Evolutionary conservation across 495 filamentous ascomycete genomes (phyloP), one percentile per base, ranked within the genome.

Genomic region (Penicillium lagena): DNA sequence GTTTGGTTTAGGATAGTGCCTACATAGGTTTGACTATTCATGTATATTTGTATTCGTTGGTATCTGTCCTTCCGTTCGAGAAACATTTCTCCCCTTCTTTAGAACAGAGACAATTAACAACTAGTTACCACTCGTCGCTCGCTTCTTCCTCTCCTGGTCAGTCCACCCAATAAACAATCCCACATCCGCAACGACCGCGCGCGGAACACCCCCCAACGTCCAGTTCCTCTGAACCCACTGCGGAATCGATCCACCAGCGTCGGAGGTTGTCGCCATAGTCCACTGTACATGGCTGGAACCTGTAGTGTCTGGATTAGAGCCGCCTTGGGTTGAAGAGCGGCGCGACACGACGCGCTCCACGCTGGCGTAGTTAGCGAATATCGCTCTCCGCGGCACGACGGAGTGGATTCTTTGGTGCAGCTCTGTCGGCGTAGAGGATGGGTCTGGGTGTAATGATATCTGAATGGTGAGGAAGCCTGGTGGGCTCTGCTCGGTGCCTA

Each of bases 181-280:
- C 14, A 89, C 86, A 67, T 89, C 86, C 50, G 83, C 83, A 28
- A 80, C 78, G 43, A 90, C 77, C 33, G 78, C 75, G 9, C 71
- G 72, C 2, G 82, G 79, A 27, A 87, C 75, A 11, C 77, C 82
- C 39, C 77, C 58, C 49, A 82, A 76, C 11, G 49, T 61, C 64
- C 64, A 71, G 45, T 52, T 71, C 45, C 66, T 52, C 71, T 88
- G 83, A 51, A 86, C 62, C 76, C 75, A 84, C 56, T 72, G 63
- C 7, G 86, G 86, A 42, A 90, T 70, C 22, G 71, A 68, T 8
- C 85, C 85, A 12, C 70, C 70, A 1, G 85, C 82, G 56, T 89
- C 77, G 36, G 81, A 82, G n/a, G 79, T 77, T 36, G 83, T 87
- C 4, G 78, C 78, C 77, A 87, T 85, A 7, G 79, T 70, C 83